These are phyloP conservation scores for Populus ilicifolia DNA, from an alignment of 345 rosid species.

Conservation along the genomic window DNA sequence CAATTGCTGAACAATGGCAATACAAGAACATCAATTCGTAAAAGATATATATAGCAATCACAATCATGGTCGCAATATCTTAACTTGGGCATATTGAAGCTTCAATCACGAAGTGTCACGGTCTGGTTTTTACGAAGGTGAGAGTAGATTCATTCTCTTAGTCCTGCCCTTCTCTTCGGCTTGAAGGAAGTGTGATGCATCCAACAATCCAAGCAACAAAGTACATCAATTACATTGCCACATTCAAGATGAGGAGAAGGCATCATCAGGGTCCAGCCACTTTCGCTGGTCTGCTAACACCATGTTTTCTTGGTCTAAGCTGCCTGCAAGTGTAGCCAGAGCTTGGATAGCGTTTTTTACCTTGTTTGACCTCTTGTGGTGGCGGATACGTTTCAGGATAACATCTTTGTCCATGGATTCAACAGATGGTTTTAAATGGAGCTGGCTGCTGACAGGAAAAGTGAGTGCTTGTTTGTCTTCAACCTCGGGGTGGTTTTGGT, in stretches of 20 bases:
- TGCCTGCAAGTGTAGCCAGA: conserved; percentile 4
- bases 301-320: conserved; percentile 10
- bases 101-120: not conserved
- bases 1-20: not conserved
- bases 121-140: not conserved
- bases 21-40: not conserved
- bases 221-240: not conserved
- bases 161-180: too few species aligned
- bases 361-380: conserved; percentile 35
- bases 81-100: not conserved
- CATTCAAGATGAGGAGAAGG: conserved; percentile 41
- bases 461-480: not conserved
- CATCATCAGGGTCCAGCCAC: conserved; percentile 36
- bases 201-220: too few species aligned
- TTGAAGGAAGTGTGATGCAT: too few species aligned
- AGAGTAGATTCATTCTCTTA: too few species aligned
- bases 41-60: not conserved
- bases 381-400: conserved; percentile 47
- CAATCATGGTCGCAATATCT: not conserved
- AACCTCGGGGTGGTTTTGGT: conserved; percentile 12
- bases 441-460: conserved; percentile 26
- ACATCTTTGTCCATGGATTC: conserved; percentile 28
- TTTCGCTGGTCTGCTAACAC: conserved; percentile 1
- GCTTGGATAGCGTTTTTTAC: conserved; percentile 28
- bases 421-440: conserved; percentile 35